phyloP scores from a whole-genome alignment of 805 yeast genomes.

The Metschnikowia kunwiensis region DNA sequence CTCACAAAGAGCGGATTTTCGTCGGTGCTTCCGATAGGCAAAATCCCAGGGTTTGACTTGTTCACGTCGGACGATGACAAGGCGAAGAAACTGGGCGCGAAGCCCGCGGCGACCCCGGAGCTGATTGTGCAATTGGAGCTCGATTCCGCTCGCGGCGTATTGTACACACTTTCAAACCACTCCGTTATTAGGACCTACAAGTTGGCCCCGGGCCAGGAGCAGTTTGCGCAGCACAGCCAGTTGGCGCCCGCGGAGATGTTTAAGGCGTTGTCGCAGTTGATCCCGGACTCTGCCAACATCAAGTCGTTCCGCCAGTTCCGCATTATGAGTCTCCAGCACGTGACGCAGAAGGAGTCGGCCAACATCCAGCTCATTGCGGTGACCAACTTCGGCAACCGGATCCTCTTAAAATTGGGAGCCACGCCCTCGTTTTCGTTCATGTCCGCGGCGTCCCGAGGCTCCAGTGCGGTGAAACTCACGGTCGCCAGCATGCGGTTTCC shows the following conservation, averaged over 20 bases:
- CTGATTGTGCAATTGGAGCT: conserved; percentile 59
- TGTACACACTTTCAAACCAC: conserved; percentile 79
- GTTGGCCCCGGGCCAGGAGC: conserved; percentile 45
- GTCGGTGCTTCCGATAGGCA: conserved; percentile 35
- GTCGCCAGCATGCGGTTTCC: conserved; percentile 57
- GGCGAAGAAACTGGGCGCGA: conserved; percentile 1
- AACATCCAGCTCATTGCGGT: conserved; percentile 73
- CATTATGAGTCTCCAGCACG: conserved; percentile 61
- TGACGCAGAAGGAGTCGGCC: conserved; percentile 60
- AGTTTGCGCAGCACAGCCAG: conserved; percentile 31
- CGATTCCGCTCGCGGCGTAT: conserved; percentile 72
- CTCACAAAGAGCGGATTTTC: conserved; percentile 61
- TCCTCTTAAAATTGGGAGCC: conserved; percentile 55
- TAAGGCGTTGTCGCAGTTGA: conserved; percentile 48
- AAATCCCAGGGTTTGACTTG: conserved; percentile 32
- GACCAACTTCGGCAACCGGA: conserved; percentile 80
- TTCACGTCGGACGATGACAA: conserved; percentile 23
- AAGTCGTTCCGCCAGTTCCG: conserved; percentile 50
- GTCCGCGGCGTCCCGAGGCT: conserved; percentile 21
- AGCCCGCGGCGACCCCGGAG: conserved; percentile 43
- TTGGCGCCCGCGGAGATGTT: conserved; percentile 46
- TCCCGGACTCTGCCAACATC: conserved; percentile 53
- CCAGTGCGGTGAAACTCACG: conserved; percentile 32
- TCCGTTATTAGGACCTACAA: conserved; percentile 81
- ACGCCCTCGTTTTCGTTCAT: conserved; percentile 25